Base-by-base conservation (phyloP, 805 yeast genomes). In the Ogataea methylovora region DNA sequence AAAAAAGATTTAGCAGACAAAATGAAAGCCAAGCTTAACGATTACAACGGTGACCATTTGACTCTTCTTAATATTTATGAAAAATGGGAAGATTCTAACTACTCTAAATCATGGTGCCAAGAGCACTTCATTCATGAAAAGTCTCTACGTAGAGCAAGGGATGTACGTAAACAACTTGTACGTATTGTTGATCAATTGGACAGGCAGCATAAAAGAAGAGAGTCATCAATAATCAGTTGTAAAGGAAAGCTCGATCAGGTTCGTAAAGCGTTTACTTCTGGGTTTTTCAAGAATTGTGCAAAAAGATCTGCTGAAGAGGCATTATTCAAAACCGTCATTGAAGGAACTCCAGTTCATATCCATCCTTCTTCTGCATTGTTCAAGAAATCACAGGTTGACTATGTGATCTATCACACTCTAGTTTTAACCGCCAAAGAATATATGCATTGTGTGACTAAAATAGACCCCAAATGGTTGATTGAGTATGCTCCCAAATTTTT, bases 351-450 rank as follows among this genome's bases (percentile, higher is more conserved):
- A 1, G 95, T 88, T 12, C 75, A 71, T 38, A 69, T 90, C 39
- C 97, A 90, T 54, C 98, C 98, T 1, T 83, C 94, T 2, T 82
- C 94, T 40, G 61, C 86, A 4, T 54, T 90, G 14, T 75, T 70
- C 49, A 63, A 62, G 37, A 68, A 65, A 27, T 45, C 47, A 24
- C 56, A 56, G 3, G 84, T 90, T 10, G 90, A 83, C 39, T 85
- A 84, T 58, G 81, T 87, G 29, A 56, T 90, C 8, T 88, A 85
- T 49, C 87, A 87, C 49, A 83, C 87, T 22, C 66, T 87, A 34
- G 72, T 87, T 21, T 66, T 86, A 43, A 90, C 98, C 0, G 73
- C 83, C 12, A 78, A 79, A 50, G 97, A 90, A 65, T 92, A 84
- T 51, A 86, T 90, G 95, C 83, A 92, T 36, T 86, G 86, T 46